These are phyloP conservation scores for Euphorbia corollata DNA, from an alignment of 441 rosid genomes.

Conservation along the genomic window DNA sequence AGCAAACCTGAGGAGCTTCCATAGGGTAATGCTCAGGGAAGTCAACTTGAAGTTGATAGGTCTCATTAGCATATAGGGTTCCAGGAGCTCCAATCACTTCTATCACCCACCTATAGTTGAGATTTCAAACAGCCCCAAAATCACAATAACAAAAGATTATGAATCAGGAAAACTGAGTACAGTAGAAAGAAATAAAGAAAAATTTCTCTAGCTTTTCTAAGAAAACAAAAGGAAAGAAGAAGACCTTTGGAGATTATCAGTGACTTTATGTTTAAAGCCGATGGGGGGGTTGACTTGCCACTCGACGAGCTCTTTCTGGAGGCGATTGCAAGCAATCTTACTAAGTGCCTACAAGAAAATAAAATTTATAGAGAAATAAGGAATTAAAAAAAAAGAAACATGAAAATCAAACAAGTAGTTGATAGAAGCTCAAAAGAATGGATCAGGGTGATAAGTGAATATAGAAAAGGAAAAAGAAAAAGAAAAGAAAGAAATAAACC, in stretches of 20 bases:
- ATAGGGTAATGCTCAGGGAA: slow-evolving; percentile 98
- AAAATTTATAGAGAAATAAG: background rate
- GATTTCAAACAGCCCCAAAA: slow-evolving; percentile 7
- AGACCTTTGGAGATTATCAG: slow-evolving; percentile 93
- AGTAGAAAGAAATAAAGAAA: background rate
- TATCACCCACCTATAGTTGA: slow-evolving; percentile 69
- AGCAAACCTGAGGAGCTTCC: slow-evolving; percentile 94
- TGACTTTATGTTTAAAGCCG: slow-evolving; percentile 84
- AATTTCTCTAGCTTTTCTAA: background rate
- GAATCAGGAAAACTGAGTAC: background rate
- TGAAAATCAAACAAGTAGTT: background rate
- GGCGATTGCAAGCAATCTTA: slow-evolving; percentile 90
- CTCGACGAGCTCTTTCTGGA: slow-evolving; percentile 91
- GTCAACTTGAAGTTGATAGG: slow-evolving; percentile 90
- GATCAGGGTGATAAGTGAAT: slow-evolving; percentile 2
- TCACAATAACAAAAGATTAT: background rate
- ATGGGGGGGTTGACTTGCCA: slow-evolving; percentile 94
- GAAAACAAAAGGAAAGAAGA: background rate
- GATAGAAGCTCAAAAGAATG: background rate
- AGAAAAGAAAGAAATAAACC: slow-evolving; percentile 27
- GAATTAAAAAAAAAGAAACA: background rate
- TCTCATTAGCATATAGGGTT: slow-evolving; percentile 82
- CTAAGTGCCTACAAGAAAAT: slow-evolving; percentile 52
- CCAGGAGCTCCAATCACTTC: slow-evolving; percentile 93
- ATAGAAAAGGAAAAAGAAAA: too few relatives aligned